Evolutionary conservation across 2,329 filamentous ascomycete species (phyloP), one percentile per base, ranked within the genome.

Genomic region (Talaromyces piceae): DNA sequence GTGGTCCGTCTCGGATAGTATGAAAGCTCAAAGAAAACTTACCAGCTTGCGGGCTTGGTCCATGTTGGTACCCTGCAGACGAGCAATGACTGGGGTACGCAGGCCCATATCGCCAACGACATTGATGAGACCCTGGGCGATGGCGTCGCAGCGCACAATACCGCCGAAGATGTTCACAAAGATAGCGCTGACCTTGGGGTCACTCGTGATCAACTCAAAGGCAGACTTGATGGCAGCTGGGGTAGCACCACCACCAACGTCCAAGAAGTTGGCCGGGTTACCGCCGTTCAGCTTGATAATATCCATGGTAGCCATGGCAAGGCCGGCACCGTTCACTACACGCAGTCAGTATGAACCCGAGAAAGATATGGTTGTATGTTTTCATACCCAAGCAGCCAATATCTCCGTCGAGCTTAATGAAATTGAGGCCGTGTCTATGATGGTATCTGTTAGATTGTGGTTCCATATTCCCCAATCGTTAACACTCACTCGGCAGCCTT

Each of bases 161-260:
- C 93, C 93, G 70, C 93, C 93, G 69, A 98, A 98, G 73, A 98
- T 98, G 83, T 98, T 98, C 78, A 98, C 93, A 64, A 98, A 98
- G 77, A 98, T 93, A 66, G 93, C 93, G 47, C 91, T 91, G 60
- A 98, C 93, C 81, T 97, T 97, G 68, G 90, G 84, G 73, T 98
- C 93, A 74, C 86, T 93, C 63, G 93, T 98, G 78, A 98, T 98
- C 66, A 98, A 87, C 73, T 95, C 91, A 69, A 98, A 98, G 60
- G 93, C 93, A 75, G 93, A 87, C 78, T 90, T 88, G 76, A 98
- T 98, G 64, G 93, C 93, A 60, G 91, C 86, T 28, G 93, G 91
- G 55, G 93, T 98, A 61, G 93, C 93, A 78, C 93, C 93, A 71
- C 93, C 93, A 67, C 93, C 93, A 62, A 98, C 93, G 71, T 98